phyloP scores from a whole-genome alignment of 495 filamentous ascomycete genomes.

The Tuber brumale region DNA sequence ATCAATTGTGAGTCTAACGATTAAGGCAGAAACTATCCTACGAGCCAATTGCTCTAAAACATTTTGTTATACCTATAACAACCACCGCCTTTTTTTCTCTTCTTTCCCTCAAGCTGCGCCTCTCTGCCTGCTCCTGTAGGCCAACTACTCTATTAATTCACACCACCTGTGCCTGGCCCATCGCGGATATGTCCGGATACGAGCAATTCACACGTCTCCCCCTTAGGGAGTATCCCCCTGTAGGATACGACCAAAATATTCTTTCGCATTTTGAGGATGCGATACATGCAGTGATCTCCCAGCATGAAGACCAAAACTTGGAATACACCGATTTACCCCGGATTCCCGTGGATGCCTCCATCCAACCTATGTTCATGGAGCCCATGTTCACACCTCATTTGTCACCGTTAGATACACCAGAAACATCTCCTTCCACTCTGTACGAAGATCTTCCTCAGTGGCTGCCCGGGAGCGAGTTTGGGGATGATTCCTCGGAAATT shows the following conservation, averaged over 20 bases:
- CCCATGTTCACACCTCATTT: neutral
- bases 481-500: neutral
- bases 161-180: neutral
- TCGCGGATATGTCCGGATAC: neutral
- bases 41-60: neutral
- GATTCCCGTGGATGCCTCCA: neutral
- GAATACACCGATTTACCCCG: neutral
- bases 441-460: neutral
- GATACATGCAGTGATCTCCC: neutral
- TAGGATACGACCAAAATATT: neutral
- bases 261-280: neutral
- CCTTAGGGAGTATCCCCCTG: neutral
- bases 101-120: neutral
- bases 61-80: constrained; percentile 5
- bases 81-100: neutral
- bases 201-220: neutral
- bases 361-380: neutral
- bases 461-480: neutral
- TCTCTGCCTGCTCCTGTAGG: neutral
- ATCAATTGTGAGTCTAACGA: neutral
- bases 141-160: neutral
- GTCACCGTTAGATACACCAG: neutral
- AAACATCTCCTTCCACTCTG: neutral
- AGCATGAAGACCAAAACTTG: neutral
- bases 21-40: neutral